A percentile compares a stretch with the other conserved stretches of the same genome.
Evolutionary conservation across 768 basidiomycete genomes (phyloP).

Genomic region (Mycena latifolia): DNA sequence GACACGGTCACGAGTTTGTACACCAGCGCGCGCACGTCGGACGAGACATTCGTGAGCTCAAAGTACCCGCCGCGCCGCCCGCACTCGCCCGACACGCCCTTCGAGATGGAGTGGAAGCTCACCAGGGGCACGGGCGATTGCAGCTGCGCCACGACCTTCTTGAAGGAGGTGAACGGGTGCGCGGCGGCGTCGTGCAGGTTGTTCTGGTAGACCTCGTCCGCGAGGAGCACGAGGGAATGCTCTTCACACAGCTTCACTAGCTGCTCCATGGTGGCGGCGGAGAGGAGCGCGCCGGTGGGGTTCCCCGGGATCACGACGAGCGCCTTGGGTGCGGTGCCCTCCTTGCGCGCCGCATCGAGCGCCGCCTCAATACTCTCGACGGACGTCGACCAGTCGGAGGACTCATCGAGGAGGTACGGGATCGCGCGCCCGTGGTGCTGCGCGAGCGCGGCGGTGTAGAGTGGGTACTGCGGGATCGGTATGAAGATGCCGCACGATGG

Average conservation of each 20-base stretch:
- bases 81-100: conserved; percentile 96
- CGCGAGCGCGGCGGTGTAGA: conserved; percentile 96
- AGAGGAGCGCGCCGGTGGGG: conserved; percentile 91
- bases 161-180: conserved; percentile 93
- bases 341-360: conserved; percentile 71
- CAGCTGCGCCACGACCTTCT: conserved; percentile 80
- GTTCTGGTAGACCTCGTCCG: conserved; percentile 98
- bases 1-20: conserved; percentile 97
- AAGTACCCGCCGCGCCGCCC: conserved; percentile 98
- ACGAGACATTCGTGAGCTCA: conserved; percentile 86
- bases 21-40: conserved; percentile 84
- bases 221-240: conserved; percentile 88
- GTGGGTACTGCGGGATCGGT: conserved; percentile 97
- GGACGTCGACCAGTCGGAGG: conserved; percentile 86
- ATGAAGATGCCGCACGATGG: conserved; percentile 86
- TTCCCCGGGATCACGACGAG: conserved; percentile 98
- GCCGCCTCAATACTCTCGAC: conserved; percentile 73
- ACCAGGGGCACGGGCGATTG: conserved; percentile 85
- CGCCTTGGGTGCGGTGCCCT: conserved; percentile 78
- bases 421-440: conserved; percentile 84
- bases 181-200: conserved; percentile 78
- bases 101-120: conserved; percentile 98
- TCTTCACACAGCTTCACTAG: conserved; percentile 90
- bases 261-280: conserved; percentile 74
- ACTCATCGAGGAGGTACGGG: conserved; percentile 92